Conservation (phyloP, 768 basidiomycete genomes). For the Podaxis sp. region DNA sequence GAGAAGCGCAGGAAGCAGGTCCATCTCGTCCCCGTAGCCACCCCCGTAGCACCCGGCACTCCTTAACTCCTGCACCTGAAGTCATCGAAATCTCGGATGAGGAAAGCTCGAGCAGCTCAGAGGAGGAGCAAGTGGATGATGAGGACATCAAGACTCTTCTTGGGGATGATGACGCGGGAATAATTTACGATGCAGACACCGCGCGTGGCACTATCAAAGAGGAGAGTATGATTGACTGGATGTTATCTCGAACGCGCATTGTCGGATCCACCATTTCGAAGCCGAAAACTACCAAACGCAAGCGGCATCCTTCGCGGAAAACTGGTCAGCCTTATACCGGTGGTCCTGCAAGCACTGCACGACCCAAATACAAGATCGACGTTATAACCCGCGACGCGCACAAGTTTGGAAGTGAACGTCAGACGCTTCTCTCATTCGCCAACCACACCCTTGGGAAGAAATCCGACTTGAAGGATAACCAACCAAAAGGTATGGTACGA, state of each 20-base stretch:
- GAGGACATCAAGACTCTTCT: conserved; percentile 10
- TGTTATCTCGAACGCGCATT: conserved; percentile 51
- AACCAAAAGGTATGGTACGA: conserved; percentile 2
- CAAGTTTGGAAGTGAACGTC: conserved; percentile 32
- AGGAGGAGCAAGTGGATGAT: conserved; percentile 16
- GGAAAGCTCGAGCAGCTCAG: conserved; percentile 11
- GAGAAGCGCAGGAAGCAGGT: not conserved
- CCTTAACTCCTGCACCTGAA: not conserved
- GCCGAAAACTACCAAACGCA: not conserved
- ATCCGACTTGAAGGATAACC: not conserved
- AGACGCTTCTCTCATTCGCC: conserved; percentile 39
- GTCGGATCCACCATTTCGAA: conserved; percentile 20
- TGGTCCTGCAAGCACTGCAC: not conserved
- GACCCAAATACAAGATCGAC: conserved; percentile 30
- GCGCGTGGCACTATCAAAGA: conserved; percentile 32
- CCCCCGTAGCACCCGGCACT: not conserved
- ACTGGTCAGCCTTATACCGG: conserved; percentile 18
- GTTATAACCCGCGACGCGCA: conserved; percentile 38
- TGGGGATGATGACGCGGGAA: conserved; percentile 4
- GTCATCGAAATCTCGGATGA: conserved; percentile 1
- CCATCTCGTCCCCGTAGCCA: conserved; percentile 1
- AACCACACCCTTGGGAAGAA: conserved; percentile 13
- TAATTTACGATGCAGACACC: conserved; percentile 1
- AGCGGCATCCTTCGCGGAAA: conserved; percentile 12
- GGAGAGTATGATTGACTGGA: conserved; percentile 65